Evolutionary conservation across 257 asterid genomes (phyloP).

Genomic region (Penstemon davidsonii): DNA sequence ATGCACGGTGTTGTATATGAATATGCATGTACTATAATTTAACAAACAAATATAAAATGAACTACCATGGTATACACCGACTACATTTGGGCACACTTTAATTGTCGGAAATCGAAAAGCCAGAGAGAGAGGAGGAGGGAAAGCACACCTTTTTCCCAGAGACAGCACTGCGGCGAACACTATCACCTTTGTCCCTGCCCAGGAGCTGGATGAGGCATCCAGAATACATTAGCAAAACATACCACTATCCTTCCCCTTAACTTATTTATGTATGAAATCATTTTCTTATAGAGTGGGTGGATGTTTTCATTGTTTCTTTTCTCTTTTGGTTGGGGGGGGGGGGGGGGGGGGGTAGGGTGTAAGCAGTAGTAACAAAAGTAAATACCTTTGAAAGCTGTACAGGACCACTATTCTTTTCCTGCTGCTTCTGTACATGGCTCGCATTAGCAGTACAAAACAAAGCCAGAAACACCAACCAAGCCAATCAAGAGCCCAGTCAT

Average conservation of each 20-base stretch:
- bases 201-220: conserved; percentile 55
- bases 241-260: not conserved
- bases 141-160: conserved; percentile 86
- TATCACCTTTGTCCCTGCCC: conserved; percentile 78
- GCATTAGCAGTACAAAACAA: conserved; percentile 67
- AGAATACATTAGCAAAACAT: conserved; percentile 25
- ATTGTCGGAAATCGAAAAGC: not conserved
- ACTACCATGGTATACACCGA: not conserved
- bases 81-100: not conserved
- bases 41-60: not conserved
- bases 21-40: not conserved
- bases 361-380: conserved; percentile 3
- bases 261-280: not conserved
- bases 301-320: no score
- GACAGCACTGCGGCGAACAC: conserved; percentile 94
- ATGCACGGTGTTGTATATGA: not conserved
- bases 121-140: conserved; percentile 4
- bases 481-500: conserved; percentile 58
- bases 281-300: not conserved
- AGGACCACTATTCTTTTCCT: conserved; percentile 79
- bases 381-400: conserved; percentile 94
- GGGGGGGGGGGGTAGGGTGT: not conserved
- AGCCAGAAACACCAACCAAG: conserved; percentile 63
- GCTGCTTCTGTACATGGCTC: conserved; percentile 87
- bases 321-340: no score